Percentiles rank a stretch among this genome's conserved stretches.
phyloP scores from a whole-genome alignment of 1,284 basidiomycete genomes.

The Hemileia vastatrix region DNA sequence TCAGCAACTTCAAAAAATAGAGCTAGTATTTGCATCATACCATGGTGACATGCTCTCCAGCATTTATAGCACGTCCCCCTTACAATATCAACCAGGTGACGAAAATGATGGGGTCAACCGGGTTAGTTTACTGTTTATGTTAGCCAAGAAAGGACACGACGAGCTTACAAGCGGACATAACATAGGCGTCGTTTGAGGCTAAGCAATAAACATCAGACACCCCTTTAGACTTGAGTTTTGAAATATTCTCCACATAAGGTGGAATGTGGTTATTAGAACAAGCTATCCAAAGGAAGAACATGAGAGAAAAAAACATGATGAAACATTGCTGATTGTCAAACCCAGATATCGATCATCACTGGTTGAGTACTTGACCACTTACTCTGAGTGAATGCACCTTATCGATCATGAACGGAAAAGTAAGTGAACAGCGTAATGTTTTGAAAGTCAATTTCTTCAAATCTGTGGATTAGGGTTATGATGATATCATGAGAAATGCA shows the following conservation, averaged over 20 bases:
- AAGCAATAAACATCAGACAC: conserved; percentile 14
- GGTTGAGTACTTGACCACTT: not conserved
- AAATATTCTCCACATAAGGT: conserved; percentile 4
- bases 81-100: too few species aligned
- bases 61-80: conserved; percentile 14
- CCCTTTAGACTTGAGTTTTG: conserved; percentile 15
- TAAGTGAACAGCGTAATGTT: not conserved
- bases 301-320: not conserved
- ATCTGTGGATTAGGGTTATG: not conserved
- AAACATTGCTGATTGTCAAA: not conserved
- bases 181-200: conserved; percentile 15
- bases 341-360: not conserved
- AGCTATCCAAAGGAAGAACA: not conserved
- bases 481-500: not conserved
- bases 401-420: too few species aligned
- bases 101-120: too few species aligned
- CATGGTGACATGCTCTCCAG: conserved; percentile 16
- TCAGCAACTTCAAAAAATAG: too few species aligned
- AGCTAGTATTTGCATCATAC: not conserved
- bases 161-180: conserved; percentile 22
- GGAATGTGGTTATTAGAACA: conserved; percentile 16
- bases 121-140: too few species aligned
- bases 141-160: too few species aligned
- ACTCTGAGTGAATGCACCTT: conserved; percentile 20
- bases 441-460: too few species aligned